A percentile compares a stretch with the other conserved stretches of the same genome.
Evolutionary conservation across 805 yeast species (phyloP).

Genomic region (Hanseniaspora meyeri): DNA sequence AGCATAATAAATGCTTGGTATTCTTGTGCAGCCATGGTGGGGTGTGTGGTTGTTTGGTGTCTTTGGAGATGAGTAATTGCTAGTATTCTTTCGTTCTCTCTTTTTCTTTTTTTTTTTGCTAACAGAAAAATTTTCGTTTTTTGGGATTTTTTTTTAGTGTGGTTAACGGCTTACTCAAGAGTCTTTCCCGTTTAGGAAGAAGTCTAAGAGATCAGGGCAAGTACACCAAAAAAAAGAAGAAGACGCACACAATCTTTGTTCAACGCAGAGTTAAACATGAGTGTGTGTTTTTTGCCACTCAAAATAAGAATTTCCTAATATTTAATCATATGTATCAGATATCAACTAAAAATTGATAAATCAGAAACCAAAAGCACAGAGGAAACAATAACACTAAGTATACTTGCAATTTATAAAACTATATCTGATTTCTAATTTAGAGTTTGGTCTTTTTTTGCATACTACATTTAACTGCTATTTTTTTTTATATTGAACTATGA

Average conservation of each 20-base stretch:
- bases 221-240: background rate
- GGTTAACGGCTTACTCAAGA: too few species aligned
- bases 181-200: background rate
- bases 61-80: background rate
- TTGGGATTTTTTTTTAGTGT: too few species aligned
- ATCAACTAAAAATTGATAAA: background rate
- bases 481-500: too few species aligned
- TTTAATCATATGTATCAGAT: background rate
- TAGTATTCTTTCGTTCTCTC: too few species aligned
- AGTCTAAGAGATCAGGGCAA: background rate
- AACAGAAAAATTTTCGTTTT: too few species aligned
- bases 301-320: background rate
- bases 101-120: background rate
- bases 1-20: conserved; percentile 84
- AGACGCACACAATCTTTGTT: background rate
- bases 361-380: background rate
- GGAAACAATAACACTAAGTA: too few species aligned
- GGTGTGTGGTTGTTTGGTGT: background rate
- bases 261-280: too few species aligned
- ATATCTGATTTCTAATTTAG: too few species aligned
- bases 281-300: background rate
- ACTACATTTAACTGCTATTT: too few species aligned
- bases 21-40: conserved; percentile 36
- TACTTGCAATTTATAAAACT: too few species aligned
- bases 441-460: too few species aligned